Evolutionary conservation across 1,284 basidiomycete genomes (phyloP).

Genomic region (Apiotrichum veenhuisii): DNA sequence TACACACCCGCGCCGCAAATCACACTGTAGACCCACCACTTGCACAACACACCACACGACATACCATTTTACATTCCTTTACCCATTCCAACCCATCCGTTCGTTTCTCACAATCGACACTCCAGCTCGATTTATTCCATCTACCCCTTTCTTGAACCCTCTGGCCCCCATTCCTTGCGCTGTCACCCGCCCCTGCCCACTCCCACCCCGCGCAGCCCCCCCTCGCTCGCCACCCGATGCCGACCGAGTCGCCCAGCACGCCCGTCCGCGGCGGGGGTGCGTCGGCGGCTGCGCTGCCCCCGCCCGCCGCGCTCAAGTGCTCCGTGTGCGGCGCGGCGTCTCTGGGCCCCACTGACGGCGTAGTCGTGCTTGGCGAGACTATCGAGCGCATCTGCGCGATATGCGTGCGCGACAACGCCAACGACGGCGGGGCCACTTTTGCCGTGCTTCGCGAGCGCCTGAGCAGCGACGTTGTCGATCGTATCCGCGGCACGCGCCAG

Average conservation of each 20-base stretch:
- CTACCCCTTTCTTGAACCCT: not conserved
- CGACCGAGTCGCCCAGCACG: constrained; percentile 35
- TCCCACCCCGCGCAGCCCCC: too few species aligned
- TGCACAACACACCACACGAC: too few species aligned
- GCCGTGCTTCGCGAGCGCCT: constrained; percentile 9
- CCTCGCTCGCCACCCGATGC: constrained; percentile 26
- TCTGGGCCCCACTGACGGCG: constrained; percentile 17
- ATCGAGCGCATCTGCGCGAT: constrained; percentile 37
- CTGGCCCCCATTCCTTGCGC: not conserved
- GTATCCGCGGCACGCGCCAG: not conserved
- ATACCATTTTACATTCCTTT: too few species aligned
- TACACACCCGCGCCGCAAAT: too few species aligned
- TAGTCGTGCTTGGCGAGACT: constrained; percentile 23
- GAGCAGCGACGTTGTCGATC: not conserved
- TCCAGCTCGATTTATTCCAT: not conserved
- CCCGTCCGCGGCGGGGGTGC: constrained; percentile 6
- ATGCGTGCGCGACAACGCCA: constrained; percentile 21
- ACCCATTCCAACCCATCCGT: too few species aligned
- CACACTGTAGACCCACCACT: too few species aligned
- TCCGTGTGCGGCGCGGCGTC: constrained; percentile 34
- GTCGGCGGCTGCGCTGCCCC: constrained; percentile 9
- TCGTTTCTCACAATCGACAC: too few species aligned
- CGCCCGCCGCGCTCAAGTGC: constrained; percentile 34
- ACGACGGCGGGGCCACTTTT: constrained; percentile 1
- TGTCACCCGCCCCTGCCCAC: not conserved